phyloP scores from a whole-genome alignment of 2,329 filamentous ascomycete species.

The Aspergillus quadricinctus region DNA sequence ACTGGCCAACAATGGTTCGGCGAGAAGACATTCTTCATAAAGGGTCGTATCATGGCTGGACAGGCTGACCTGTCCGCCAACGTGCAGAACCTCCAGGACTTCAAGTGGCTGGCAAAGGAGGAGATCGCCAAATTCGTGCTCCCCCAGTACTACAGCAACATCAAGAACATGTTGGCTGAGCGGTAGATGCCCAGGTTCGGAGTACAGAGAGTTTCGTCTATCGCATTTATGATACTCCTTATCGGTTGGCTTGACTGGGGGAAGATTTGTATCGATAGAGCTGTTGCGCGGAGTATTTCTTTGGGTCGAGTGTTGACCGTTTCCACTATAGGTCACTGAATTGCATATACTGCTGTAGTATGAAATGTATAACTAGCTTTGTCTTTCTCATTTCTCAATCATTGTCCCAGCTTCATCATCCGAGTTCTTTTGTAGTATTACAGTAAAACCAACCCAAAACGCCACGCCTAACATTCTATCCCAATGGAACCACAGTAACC shows the following conservation, averaged over 20 bases:
- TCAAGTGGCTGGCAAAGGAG: conserved; percentile 87
- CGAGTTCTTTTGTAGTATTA: not conserved
- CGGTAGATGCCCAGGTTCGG: conserved; percentile 48
- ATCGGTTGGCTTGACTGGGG: not conserved
- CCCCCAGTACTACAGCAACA: conserved; percentile 64
- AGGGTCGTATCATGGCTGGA: conserved; percentile 94
- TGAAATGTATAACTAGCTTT: conserved; percentile 38
- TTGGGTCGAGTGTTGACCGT: not conserved
- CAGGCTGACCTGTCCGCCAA: conserved; percentile 77
- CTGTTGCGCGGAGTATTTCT: not conserved
- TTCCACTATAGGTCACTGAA: conserved; percentile 17
- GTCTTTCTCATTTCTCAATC: conserved; percentile 19
- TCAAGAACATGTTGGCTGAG: conserved; percentile 80
- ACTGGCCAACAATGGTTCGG: conserved; percentile 49
- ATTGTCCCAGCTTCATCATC: conserved; percentile 2
- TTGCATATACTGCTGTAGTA: conserved; percentile 34
- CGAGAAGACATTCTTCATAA: conserved; percentile 92
- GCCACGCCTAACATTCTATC: conserved; percentile 8
- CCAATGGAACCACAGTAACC: not conserved
- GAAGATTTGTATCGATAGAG: conserved; percentile 12
- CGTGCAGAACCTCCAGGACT: conserved; percentile 69
- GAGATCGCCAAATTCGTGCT: conserved; percentile 69
- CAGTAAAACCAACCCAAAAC: conserved; percentile 1
- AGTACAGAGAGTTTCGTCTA: not conserved
- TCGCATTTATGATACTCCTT: not conserved